Percentiles rank a stretch among this genome's conserved stretches.
Conservation (phyloP, 192 early-diverging fungal species). For the Lunasporangiospora selenospora region DNA sequence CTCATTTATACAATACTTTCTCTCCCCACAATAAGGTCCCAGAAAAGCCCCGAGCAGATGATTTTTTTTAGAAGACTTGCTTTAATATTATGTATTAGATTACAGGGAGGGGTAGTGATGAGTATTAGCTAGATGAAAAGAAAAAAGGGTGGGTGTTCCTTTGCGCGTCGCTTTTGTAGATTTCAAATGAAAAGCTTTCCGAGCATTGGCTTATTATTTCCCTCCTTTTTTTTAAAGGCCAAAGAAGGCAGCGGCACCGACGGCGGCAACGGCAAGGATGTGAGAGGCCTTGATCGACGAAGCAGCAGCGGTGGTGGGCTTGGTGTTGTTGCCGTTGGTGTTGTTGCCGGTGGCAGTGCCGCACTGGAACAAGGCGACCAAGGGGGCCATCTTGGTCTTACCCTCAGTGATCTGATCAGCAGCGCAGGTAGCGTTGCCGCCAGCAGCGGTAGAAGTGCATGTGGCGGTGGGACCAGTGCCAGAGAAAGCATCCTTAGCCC, state of each 20-base stretch:
- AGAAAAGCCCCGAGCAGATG: too few species aligned
- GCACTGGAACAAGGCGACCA: constrained; percentile 4
- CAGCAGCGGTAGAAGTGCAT: constrained; percentile 10
- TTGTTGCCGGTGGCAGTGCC: not conserved
- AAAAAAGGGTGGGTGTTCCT: too few species aligned
- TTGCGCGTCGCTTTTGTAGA: too few species aligned
- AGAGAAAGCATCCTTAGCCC: constrained; percentile 7
- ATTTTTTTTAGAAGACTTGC: too few species aligned
- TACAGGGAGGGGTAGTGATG: too few species aligned
- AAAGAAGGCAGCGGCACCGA: constrained; percentile 40
- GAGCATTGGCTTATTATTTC: too few species aligned
- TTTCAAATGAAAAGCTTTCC: too few species aligned
- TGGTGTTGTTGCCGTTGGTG: not conserved
- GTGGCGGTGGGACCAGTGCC: constrained; percentile 16
- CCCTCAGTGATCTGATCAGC: constrained; percentile 11
- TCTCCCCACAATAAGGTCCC: too few species aligned
- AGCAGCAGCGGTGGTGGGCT: not conserved
- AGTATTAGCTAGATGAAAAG: too few species aligned
- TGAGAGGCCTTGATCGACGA: not conserved
- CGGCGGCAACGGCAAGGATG: constrained; percentile 10
- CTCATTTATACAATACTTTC: too few species aligned
- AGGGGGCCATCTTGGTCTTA: not conserved
- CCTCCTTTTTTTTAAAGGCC: constrained; percentile 22
- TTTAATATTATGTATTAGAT: too few species aligned
- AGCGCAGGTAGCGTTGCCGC: constrained; percentile 21